These are phyloP conservation scores for Desmodesmus armatus DNA, from an alignment of 139 green algal species.

Conservation along the genomic window DNA sequence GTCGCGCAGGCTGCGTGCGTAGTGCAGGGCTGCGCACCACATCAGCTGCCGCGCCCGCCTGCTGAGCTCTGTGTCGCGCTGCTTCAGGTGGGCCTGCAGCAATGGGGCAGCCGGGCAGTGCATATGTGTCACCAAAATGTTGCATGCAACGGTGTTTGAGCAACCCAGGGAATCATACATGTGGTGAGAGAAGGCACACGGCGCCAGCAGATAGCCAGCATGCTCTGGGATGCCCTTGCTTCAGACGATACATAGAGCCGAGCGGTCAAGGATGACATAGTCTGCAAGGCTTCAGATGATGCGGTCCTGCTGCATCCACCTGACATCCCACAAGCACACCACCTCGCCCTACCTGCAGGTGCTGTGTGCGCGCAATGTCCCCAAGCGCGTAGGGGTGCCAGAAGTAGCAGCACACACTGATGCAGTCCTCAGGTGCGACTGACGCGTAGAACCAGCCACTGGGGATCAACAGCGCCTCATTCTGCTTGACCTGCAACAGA, in stretches of 20 bases:
- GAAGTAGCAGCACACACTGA: conserved; percentile 38
- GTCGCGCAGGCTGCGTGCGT: not conserved
- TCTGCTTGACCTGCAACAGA: conserved; percentile 8
- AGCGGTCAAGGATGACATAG: not conserved
- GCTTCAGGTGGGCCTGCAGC: not conserved
- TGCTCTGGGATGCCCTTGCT: too few species aligned
- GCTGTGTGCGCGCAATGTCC: conserved; percentile 24
- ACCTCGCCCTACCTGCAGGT: conserved; percentile 30
- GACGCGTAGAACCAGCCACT: conserved; percentile 31
- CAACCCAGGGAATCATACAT: too few species aligned
- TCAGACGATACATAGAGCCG: too few species aligned
- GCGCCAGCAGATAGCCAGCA: too few species aligned
- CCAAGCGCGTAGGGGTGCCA: conserved; percentile 37
- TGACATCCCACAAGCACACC: too few species aligned
- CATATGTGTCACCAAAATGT: too few species aligned
- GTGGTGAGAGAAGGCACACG: too few species aligned
- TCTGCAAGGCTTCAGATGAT: too few species aligned
- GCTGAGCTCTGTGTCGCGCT: not conserved
- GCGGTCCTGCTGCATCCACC: too few species aligned
- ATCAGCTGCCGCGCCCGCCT: conserved; percentile 9
- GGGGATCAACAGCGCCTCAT: conserved; percentile 32
- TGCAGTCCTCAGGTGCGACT: not conserved
- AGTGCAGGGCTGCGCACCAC: conserved; percentile 28
- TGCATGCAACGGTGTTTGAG: too few species aligned
- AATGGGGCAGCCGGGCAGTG: too few species aligned